phyloP scores from a whole-genome alignment of 2,329 filamentous ascomycete genomes.

The Lasiodiplodia citricola region DNA sequence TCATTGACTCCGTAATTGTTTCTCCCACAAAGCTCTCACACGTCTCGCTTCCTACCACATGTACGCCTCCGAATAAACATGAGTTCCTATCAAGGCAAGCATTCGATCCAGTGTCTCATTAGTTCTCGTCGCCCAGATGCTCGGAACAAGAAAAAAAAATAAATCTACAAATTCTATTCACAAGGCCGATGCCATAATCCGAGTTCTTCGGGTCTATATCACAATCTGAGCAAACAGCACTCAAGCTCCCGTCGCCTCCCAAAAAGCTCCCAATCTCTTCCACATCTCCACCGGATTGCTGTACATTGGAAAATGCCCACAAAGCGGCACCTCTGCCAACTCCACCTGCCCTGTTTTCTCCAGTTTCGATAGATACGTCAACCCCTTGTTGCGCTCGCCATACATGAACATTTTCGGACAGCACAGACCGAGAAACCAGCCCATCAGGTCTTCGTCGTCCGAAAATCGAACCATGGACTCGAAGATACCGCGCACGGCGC shows the following conservation, averaged over 20 bases:
- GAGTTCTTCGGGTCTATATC: too few relatives aligned
- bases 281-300: slow-evolving; percentile 32
- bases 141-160: too few relatives aligned
- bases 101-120: too few relatives aligned
- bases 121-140: too few relatives aligned
- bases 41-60: too few relatives aligned
- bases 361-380: slow-evolving; percentile 16
- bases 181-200: too few relatives aligned
- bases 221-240: too few relatives aligned
- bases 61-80: too few relatives aligned
- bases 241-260: neutral
- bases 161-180: too few relatives aligned
- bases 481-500: slow-evolving; percentile 33
- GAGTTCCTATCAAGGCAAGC: too few relatives aligned
- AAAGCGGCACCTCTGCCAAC: slow-evolving; percentile 32
- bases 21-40: too few relatives aligned
- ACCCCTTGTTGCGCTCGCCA: slow-evolving; percentile 13
- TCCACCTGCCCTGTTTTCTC: slow-evolving; percentile 28
- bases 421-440: slow-evolving; percentile 27
- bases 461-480: slow-evolving; percentile 35
- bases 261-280: neutral
- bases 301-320: slow-evolving; percentile 38
- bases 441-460: slow-evolving; percentile 31
- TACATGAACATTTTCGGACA: slow-evolving; percentile 31
- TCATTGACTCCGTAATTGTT: too few relatives aligned